Evolutionary conservation across 257 asterid genomes (phyloP), one percentile per base, ranked within the genome.

Genomic region (Solanum pennellii): DNA sequence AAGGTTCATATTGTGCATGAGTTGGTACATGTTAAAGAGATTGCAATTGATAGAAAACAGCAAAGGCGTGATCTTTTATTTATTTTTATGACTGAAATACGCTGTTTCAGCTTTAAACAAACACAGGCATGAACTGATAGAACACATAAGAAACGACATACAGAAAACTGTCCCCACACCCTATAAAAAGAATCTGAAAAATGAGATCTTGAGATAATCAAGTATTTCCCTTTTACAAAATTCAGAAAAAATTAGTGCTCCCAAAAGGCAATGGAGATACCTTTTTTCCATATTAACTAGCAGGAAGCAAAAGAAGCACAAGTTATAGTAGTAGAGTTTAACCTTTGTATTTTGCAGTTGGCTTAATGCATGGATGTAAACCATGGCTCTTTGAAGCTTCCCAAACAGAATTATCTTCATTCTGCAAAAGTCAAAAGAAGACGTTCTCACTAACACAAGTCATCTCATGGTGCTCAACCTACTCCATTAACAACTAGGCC

Each of bases 311-410:
- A 80, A 29, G 85, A 82, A 29, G 44, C 31, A 49, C 7, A 82
- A 82, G 69, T 68, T 80, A 29, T 49, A 47, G 14, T 49, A 29
- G n/a, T 29, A 29, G 85, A 29, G 68, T 29, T 5, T 44, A 85
- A 95, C 99, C 98, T 95, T 87, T 91, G 87, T 94, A 95, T 93
- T 88, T 94, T 88, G 92, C 29, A 49, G 98, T 92, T 60, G 95
- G 98, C 89, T 93, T 92, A 86, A 90, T 88, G 87, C 99, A 97
- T 72, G 94, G 89, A 87, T 25, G 94, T 83, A 97, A 92, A 83
- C 95, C 93, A 87, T 90, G 90, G 91, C 90, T 89, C 45, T 86
- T 86, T 89, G 98, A 94, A 89, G 92, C 83, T 89, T 89, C 93
- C 99, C 98, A 95, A 47, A 97, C 92, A 42, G 62, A 87, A 87